These are phyloP conservation scores for Colletotrichum cordylinicola DNA, from an alignment of 2,329 filamentous ascomycete genomes.

Conservation along the genomic window DNA sequence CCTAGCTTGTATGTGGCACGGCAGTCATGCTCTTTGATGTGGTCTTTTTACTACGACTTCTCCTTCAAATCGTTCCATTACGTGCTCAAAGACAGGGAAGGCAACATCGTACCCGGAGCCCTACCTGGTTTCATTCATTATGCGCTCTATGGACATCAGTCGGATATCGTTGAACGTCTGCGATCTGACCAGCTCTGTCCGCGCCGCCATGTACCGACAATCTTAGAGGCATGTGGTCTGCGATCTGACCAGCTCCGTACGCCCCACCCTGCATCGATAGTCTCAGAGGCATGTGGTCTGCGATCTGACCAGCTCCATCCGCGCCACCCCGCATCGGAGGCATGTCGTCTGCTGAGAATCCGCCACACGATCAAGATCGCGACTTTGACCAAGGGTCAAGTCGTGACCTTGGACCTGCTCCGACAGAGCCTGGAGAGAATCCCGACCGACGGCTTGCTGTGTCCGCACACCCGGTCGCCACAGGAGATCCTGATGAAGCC, in stretches of 20 bases:
- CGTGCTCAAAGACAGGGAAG: neutral
- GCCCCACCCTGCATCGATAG: no score
- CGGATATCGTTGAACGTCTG: neutral
- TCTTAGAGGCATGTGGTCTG: neutral
- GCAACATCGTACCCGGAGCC: neutral
- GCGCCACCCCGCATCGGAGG: neutral
- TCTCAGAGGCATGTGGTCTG: no score
- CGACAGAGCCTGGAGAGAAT: neutral
- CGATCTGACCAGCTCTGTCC: neutral
- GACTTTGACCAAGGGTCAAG: neutral
- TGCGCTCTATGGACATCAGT: neutral
- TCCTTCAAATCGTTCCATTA: neutral
- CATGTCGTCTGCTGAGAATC: no score
- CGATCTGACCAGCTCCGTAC: no score
- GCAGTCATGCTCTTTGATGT: neutral
- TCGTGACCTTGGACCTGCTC: neutral
- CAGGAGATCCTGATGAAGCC: neutral
- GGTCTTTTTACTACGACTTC: neutral
- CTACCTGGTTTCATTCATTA: accelerated
- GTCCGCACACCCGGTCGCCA: neutral
- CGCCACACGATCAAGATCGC: neutral
- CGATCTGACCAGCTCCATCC: neutral
- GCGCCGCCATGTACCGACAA: neutral
- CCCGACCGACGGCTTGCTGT: neutral
- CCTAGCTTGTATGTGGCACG: neutral